Evolutionary conservation across 257 asterid species (phyloP).

Genomic region (Vinca minor): DNA sequence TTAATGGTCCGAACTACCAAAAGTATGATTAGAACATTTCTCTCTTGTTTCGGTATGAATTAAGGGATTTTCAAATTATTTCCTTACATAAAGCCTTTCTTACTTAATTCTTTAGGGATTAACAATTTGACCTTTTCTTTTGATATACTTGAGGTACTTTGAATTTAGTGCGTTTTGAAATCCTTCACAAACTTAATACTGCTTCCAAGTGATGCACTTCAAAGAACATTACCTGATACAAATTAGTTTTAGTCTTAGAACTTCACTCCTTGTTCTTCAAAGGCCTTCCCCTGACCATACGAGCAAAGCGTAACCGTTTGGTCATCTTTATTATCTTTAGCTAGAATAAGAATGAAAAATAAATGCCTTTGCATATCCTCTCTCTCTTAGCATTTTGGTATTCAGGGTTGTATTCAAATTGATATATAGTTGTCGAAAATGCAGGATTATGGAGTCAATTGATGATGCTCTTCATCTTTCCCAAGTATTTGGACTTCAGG

Average conservation of each 20-base stretch:
- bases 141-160: not conserved
- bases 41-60: conserved; percentile 4
- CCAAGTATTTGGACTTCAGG: conserved; percentile 52
- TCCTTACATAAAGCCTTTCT: not conserved
- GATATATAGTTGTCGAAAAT: conserved; percentile 15
- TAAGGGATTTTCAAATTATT: not conserved
- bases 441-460: conserved; percentile 92
- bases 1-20: conserved; percentile 69
- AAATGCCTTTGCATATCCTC: not conserved
- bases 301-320: not conserved
- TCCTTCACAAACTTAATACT: not conserved
- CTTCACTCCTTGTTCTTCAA: not conserved
- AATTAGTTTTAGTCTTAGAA: not conserved
- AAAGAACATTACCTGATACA: not conserved
- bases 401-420: conserved; percentile 1
- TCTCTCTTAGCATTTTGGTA: not conserved
- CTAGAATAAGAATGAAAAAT: not conserved
- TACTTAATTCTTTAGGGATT: not conserved
- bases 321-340: not conserved
- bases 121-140: not conserved
- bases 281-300: not conserved
- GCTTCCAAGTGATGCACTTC: not conserved
- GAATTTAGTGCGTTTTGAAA: not conserved
- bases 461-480: conserved; percentile 51
- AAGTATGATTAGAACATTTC: conserved; percentile 37